These are phyloP conservation scores for Cryptococcus deneoformans DNA, from an alignment of 1,284 basidiomycete genomes.

Conservation along the genomic window DNA sequence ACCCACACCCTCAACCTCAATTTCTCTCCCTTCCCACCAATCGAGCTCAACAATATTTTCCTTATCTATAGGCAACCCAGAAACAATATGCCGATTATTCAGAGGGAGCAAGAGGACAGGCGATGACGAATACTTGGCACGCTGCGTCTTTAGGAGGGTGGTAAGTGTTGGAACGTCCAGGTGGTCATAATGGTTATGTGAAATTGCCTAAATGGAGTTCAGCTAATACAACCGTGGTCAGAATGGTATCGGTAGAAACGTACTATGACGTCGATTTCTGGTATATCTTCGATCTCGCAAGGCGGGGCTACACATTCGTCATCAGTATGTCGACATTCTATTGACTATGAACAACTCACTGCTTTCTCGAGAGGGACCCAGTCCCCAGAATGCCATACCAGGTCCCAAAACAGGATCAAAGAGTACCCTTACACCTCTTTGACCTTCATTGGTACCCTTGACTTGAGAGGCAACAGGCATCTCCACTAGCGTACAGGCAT, in stretches of 20 bases:
- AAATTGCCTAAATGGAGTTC: constrained; percentile 27
- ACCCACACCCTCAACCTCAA: constrained; percentile 31
- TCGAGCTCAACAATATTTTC: constrained; percentile 59
- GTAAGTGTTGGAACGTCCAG: constrained; percentile 60
- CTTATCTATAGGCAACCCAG: constrained; percentile 45
- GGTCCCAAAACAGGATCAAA: constrained; percentile 68
- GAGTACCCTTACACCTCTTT: constrained; percentile 61
- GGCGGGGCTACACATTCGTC: constrained; percentile 54
- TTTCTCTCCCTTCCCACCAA: constrained; percentile 60
- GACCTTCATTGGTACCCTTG: constrained; percentile 12
- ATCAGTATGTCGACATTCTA: background rate
- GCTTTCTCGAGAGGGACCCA: constrained; percentile 60
- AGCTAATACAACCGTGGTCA: background rate
- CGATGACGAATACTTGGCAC: constrained; percentile 40
- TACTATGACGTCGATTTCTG: constrained; percentile 63
- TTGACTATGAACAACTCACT: constrained; percentile 43
- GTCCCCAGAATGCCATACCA: constrained; percentile 59
- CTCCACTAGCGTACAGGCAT: constrained; percentile 69
- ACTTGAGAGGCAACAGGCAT: constrained; percentile 47
- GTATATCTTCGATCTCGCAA: constrained; percentile 60
- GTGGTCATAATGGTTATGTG: constrained; percentile 69
- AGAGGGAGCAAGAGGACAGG: constrained; percentile 65
- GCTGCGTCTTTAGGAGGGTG: constrained; percentile 19
- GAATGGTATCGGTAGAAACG: constrained; percentile 43
- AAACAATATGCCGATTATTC: constrained; percentile 56